These are phyloP conservation scores for Panellus pusillus DNA, from an alignment of 768 basidiomycete species.

Conservation along the genomic window DNA sequence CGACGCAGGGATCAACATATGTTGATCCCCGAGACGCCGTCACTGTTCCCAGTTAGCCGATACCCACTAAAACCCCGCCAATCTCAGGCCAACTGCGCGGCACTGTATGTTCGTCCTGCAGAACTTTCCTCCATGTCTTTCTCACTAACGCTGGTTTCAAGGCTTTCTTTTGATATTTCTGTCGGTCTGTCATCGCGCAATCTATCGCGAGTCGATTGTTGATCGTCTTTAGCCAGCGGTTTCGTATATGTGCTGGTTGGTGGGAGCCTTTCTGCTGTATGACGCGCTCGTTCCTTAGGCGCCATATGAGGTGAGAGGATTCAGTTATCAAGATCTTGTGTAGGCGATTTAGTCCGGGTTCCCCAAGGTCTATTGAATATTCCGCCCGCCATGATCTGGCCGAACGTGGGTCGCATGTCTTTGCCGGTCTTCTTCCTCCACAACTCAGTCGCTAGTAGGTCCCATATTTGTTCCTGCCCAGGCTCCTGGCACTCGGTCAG, in stretches of 20 bases:
- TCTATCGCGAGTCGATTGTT: conserved; percentile 7
- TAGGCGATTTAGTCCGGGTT: not conserved
- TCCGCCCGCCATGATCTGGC: conserved; percentile 6
- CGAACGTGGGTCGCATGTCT: conserved; percentile 3
- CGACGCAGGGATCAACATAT: not conserved
- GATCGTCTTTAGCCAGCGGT: conserved; percentile 3
- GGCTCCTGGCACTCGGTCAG: conserved; percentile 9
- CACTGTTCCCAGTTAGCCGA: not conserved
- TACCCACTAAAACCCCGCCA: conserved; percentile 12
- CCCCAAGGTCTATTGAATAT: not conserved
- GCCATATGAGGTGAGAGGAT: conserved; percentile 13
- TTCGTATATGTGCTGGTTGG: not conserved
- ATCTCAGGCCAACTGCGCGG: not conserved
- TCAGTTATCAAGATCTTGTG: conserved; percentile 10
- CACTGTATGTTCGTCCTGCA: not conserved
- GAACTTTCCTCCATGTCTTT: not conserved
- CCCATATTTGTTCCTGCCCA: conserved; percentile 6
- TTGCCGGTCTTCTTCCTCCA: conserved; percentile 7
- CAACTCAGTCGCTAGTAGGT: not conserved
- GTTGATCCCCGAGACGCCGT: not conserved
- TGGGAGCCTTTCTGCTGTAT: conserved; percentile 3
- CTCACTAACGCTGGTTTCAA: not conserved
- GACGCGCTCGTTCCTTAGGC: conserved; percentile 1
- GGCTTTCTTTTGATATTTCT: conserved; percentile 3
- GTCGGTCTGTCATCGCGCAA: not conserved